Conservation (phyloP, 2,329 filamentous ascomycete genomes). For the Lachnellula arida region DNA sequence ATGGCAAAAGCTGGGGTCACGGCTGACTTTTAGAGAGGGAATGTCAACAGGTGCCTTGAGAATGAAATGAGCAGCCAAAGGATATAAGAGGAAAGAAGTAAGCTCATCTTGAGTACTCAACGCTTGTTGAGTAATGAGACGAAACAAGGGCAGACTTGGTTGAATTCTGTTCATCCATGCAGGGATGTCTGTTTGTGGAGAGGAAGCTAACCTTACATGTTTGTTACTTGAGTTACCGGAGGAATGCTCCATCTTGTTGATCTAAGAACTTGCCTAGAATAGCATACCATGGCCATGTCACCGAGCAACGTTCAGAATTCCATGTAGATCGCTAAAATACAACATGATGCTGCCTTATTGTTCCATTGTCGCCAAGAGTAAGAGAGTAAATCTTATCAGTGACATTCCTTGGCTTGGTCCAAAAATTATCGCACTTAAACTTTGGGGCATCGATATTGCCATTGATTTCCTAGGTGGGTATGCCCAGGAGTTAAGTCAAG, state of each 20-base stretch:
- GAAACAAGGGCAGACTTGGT: constrained; percentile 19
- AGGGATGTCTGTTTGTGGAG: constrained; percentile 20
- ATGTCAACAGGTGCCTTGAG: constrained; percentile 28
- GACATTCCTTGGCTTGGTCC: neutral
- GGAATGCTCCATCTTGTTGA: constrained; percentile 30
- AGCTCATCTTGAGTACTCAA: neutral
- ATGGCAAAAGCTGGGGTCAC: constrained; percentile 23
- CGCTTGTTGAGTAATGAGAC: constrained; percentile 12
- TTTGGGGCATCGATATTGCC: constrained; percentile 6
- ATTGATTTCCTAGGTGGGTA: neutral
- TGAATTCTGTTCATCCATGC: constrained; percentile 18
- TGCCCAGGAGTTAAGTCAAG: constrained; percentile 5
- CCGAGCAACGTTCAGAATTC: constrained; percentile 1
- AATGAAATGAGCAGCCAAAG: constrained; percentile 29
- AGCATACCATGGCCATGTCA: neutral
- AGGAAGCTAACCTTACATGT: constrained; percentile 8
- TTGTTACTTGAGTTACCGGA: constrained; percentile 17
- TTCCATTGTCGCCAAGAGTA: too few species aligned
- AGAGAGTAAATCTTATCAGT: too few species aligned
- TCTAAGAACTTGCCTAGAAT: constrained; percentile 17
- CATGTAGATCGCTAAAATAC: too few species aligned
- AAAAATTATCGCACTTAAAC: neutral
- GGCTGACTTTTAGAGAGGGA: constrained; percentile 22
- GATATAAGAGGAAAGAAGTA: constrained; percentile 26
- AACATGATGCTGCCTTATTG: too few species aligned